Percentiles rank a stretch among this genome's conserved stretches.
These are phyloP conservation scores for Rhodocollybia butyracea DNA, from an alignment of 768 basidiomycete genomes.

Conservation along the genomic window DNA sequence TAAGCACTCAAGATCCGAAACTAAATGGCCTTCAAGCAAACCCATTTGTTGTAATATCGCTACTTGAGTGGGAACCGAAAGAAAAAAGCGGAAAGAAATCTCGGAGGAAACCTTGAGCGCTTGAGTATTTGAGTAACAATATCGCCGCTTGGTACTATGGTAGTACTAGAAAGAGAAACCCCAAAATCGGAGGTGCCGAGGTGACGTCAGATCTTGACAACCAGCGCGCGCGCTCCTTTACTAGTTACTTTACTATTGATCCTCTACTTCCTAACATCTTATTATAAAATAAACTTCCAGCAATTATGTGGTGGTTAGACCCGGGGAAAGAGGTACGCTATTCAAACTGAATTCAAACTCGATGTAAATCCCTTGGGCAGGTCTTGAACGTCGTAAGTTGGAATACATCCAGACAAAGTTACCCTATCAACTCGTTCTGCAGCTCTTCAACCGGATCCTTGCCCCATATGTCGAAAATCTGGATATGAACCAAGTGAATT, in stretches of 20 bases:
- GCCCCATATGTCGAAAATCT: slow-evolving; percentile 96
- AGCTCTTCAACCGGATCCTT: slow-evolving; percentile 87
- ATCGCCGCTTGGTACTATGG: no score
- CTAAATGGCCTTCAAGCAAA: no score
- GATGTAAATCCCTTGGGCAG: neutral
- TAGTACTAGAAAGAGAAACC: no score
- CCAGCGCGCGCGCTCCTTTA: no score
- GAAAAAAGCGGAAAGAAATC: no score
- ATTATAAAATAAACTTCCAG: neutral
- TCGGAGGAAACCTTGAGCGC: no score
- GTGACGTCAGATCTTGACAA: no score
- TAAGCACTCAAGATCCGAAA: no score
- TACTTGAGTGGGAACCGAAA: no score
- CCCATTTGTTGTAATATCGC: no score
- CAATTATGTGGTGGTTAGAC: slow-evolving; percentile 80
- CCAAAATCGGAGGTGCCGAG: no score
- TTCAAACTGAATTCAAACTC: neutral
- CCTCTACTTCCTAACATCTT: neutral
- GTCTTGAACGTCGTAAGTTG: slow-evolving; percentile 70
- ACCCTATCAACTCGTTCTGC: neutral
- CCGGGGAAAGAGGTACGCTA: slow-evolving; percentile 64
- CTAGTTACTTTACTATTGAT: neutral
- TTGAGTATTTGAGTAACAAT: no score
- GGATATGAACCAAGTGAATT: slow-evolving; percentile 91
- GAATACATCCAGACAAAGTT: neutral